phyloP scores from a whole-genome alignment of 2,329 filamentous ascomycete species.

The Aspergillus oerlinghausenensis region DNA sequence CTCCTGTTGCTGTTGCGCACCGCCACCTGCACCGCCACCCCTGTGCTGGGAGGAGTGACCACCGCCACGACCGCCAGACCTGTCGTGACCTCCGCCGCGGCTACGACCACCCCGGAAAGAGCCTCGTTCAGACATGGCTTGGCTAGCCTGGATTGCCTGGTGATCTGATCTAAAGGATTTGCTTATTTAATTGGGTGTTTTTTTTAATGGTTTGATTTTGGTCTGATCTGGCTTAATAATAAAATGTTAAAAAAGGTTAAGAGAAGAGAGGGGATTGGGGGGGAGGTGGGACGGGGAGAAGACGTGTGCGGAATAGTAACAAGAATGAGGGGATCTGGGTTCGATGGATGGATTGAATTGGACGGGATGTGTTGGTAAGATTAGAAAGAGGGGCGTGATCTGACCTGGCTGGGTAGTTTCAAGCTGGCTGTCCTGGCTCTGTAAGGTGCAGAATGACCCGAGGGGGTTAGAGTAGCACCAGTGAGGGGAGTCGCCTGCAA shows the following conservation, averaged over 20 bases:
- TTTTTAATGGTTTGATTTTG: conserved; percentile 2
- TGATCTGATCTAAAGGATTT: background rate
- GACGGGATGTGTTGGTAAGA: background rate
- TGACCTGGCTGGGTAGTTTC: background rate
- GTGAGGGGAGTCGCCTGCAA: conserved; percentile 1
- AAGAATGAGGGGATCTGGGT: conserved; percentile 3
- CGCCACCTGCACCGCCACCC: conserved; percentile 47
- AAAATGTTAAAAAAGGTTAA: conserved; percentile 2
- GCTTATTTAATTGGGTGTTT: conserved; percentile 1
- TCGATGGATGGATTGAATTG: background rate
- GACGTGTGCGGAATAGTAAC: conserved; percentile 4
- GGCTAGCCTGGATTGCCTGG: conserved; percentile 5
- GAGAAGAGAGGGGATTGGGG: conserved; percentile 1
- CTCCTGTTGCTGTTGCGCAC: conserved; percentile 57
- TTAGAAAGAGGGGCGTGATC: background rate
- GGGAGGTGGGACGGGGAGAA: background rate
- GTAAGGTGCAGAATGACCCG: background rate
- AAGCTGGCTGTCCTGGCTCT: background rate
- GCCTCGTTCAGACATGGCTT: conserved; percentile 40
- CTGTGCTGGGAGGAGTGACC: conserved; percentile 37
- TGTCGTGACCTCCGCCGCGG: conserved; percentile 38
- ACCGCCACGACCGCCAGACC: conserved; percentile 39
- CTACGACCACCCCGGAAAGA: conserved; percentile 54
- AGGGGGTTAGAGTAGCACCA: background rate
- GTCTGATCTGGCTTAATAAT: background rate